Conservation (phyloP, 345 rosid species). For the Triadica sebifera region DNA sequence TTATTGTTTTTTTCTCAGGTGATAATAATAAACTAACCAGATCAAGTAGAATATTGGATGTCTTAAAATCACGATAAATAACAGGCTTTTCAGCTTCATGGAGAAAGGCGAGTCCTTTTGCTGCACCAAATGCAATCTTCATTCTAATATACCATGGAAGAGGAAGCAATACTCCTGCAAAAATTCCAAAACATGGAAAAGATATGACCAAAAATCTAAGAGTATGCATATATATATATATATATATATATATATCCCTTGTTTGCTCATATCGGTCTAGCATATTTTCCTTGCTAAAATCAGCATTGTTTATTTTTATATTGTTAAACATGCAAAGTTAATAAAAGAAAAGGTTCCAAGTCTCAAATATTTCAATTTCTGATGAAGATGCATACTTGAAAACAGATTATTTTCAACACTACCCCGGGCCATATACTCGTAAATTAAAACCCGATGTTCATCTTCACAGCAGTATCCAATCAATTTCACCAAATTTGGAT, state of each 20-base stretch:
- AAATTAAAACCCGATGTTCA: conserved; percentile 75
- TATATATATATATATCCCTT: too few relatives aligned
- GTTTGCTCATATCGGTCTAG: too few relatives aligned
- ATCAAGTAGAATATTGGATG: conserved; percentile 88
- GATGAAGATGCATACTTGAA: conserved; percentile 60
- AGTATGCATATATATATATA: too few relatives aligned
- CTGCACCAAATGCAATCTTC: conserved; percentile 95
- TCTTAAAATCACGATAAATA: conserved; percentile 94
- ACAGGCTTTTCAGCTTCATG: conserved; percentile 96
- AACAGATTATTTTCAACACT: conserved; percentile 87
- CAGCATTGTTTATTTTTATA: too few relatives aligned
- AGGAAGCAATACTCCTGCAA: conserved; percentile 84
- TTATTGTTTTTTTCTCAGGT: neutral
- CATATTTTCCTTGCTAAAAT: too few relatives aligned
- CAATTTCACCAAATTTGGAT: conserved; percentile 90
- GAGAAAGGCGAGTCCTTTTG: conserved; percentile 94
- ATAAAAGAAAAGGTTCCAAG: neutral
- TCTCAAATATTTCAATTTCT: too few relatives aligned
- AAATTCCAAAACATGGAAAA: neutral
- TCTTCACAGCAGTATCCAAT: conserved; percentile 93
- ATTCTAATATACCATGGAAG: conserved; percentile 83
- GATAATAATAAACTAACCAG: conserved; percentile 42
- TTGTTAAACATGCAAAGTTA: too few relatives aligned
- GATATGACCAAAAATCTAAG: neutral
- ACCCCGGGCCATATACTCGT: conserved; percentile 92